Percentiles rank a stretch among this genome's conserved stretches.
These are phyloP conservation scores for Xerocomellus dryophilus DNA, from an alignment of 768 basidiomycete genomes.

Conservation along the genomic window DNA sequence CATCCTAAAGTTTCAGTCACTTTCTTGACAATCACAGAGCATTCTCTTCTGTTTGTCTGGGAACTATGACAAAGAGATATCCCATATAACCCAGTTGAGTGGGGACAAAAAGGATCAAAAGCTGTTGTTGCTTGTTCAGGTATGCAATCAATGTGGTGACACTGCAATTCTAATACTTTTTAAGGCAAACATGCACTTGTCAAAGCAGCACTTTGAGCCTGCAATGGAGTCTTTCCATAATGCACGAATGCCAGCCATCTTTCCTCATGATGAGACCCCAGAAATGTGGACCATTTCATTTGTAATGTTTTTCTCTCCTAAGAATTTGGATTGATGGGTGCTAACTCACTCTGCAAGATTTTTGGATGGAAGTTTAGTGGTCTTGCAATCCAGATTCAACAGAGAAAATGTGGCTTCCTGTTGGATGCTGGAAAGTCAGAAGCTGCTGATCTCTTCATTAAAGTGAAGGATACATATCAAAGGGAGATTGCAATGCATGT, in stretches of 20 bases:
- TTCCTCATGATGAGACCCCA: constrained; percentile 10
- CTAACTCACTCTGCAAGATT: constrained; percentile 7
- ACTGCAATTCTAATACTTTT: background rate
- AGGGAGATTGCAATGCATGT: constrained; percentile 13
- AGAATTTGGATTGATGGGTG: background rate
- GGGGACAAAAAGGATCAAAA: background rate
- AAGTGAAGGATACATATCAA: constrained; percentile 6
- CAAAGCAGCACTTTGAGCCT: background rate
- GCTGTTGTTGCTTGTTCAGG: constrained; percentile 14
- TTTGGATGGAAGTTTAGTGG: constrained; percentile 24
- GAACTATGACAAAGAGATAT: background rate
- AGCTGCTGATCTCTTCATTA: constrained; percentile 7
- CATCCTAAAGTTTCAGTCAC: background rate
- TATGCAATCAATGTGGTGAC: background rate
- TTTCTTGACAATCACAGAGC: constrained; percentile 1
- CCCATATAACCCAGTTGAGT: background rate
- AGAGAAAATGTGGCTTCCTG: constrained; percentile 10
- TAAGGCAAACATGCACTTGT: constrained; percentile 18
- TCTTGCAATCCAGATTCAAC: constrained; percentile 14
- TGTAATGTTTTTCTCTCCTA: background rate
- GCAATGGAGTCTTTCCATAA: constrained; percentile 10
- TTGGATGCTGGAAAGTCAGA: background rate
- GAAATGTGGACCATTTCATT: constrained; percentile 17
- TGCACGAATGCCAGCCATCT: constrained; percentile 7
- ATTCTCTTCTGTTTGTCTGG: constrained; percentile 14